Base-by-base conservation (phyloP, 1,284 basidiomycete species). In the Trametes versicolor region DNA sequence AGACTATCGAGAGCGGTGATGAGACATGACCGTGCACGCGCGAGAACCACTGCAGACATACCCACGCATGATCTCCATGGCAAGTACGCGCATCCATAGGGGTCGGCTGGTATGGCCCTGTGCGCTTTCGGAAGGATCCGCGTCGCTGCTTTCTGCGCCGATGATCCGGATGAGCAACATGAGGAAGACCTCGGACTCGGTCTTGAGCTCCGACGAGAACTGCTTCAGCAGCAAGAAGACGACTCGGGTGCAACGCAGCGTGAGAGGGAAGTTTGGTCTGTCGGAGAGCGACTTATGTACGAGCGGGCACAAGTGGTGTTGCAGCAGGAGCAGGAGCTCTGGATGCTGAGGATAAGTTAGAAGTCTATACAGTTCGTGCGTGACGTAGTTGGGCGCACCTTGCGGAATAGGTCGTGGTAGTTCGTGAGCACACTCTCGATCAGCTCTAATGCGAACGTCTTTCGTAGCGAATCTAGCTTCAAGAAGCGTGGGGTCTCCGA, bases 351-450 rank as follows among this genome's bases (percentile, higher is more conserved):
- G 49, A 62, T 37, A 32, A 15, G 21, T 51, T 29, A 12, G 47
- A 36, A 53, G 19, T 21, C 8, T 27, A 58, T 51, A 7, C 27
- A 19, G 23, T 48, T 7, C 45, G 43, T 2, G 48, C 15, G 36
- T 10, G 15, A 23, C 23, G 23, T 4, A 7, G 25, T n/a, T 2
- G 9, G n/a, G 19, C 81, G 65, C 67, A 93, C 95, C 81, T 90
- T 87, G 65, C 92, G 88, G 74, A 99, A 97, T 0, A 97, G 85
- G 15, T 86, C 87, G 69, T 96, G 92, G 74, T 99, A 98, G 70
- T 98, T 98, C 15, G 96, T 97, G 58, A 99, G 81, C 5, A 99
- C 95, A 73, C 96, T 98, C 80, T 99, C 98, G 62, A 99, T 94
- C 59, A 99, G 82, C 78, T 99, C 97, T 29, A 99, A 82, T 0